Conservation (phyloP, 305 asterid species). For the Plantago coronopus region DNA sequence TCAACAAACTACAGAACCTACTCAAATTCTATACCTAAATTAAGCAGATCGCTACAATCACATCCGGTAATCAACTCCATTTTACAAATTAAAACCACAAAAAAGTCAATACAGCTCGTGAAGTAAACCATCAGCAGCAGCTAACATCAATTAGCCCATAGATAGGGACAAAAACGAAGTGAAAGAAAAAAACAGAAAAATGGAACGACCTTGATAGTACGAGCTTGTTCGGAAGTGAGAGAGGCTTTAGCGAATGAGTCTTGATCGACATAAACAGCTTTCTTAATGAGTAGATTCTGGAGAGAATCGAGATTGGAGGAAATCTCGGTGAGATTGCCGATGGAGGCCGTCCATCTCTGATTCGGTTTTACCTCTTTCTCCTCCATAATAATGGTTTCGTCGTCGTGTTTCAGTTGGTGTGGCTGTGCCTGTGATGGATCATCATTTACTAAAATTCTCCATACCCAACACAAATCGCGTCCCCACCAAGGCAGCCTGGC, state of each 20-base stretch:
- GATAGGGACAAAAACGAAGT: not conserved
- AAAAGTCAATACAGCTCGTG: too few species aligned
- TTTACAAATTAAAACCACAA: too few species aligned
- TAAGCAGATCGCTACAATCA: too few species aligned
- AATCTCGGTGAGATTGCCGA: constrained; percentile 71
- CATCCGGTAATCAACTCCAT: too few species aligned
- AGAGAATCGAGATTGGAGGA: constrained; percentile 77
- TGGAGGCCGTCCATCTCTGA: constrained; percentile 88
- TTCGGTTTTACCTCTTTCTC: constrained; percentile 52
- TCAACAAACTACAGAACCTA: too few species aligned
- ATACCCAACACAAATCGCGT: not conserved
- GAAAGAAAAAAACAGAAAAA: not conserved
- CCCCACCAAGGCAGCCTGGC: too few species aligned
- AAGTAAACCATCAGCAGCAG: too few species aligned
- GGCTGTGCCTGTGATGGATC: not conserved
- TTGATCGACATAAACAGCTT: constrained; percentile 81
- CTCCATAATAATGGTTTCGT: constrained; percentile 26
- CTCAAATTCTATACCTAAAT: too few species aligned
- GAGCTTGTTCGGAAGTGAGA: constrained; percentile 79
- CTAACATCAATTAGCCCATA: not conserved
- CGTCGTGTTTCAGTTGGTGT: constrained; percentile 14
- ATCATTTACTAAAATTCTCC: not conserved
- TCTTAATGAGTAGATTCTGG: constrained; percentile 60
- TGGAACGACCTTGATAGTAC: constrained; percentile 61
- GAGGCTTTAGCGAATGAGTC: constrained; percentile 85